These are phyloP conservation scores for Neurospora intermedia DNA, from an alignment of 495 filamentous ascomycete species.

Conservation along the genomic window DNA sequence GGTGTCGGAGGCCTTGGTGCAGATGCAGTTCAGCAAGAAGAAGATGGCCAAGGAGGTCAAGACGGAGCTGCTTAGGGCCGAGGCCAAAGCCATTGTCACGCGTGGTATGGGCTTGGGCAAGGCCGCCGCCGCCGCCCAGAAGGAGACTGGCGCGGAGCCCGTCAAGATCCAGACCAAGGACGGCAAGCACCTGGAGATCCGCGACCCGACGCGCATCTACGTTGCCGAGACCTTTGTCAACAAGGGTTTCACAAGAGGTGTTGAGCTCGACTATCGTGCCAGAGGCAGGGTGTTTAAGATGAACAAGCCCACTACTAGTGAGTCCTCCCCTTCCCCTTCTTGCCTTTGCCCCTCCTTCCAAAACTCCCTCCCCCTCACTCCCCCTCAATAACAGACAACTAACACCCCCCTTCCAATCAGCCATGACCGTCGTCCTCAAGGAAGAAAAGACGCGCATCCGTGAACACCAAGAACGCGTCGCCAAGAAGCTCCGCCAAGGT, in stretches of 20 bases:
- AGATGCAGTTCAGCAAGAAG: conserved; percentile 95
- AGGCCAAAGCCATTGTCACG: conserved; percentile 63
- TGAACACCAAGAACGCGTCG: conserved; percentile 62
- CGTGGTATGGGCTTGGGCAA: conserved; percentile 76
- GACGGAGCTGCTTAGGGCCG: conserved; percentile 64
- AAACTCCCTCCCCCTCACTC: neutral
- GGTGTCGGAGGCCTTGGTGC: conserved; percentile 80
- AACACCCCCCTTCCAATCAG: conserved; percentile 24
- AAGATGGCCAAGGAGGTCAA: conserved; percentile 73
- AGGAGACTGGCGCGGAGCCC: neutral
- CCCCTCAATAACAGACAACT: neutral
- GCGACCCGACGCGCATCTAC: conserved; percentile 67
- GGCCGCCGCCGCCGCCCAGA: neutral
- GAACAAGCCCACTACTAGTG: conserved; percentile 59
- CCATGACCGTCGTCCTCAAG: conserved; percentile 75
- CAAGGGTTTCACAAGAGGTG: conserved; percentile 48
- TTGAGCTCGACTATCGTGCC: conserved; percentile 51
- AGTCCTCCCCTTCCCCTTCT: conserved; percentile 28
- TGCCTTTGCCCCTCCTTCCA: neutral
- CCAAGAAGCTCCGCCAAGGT: conserved; percentile 55
- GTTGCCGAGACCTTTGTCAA: conserved; percentile 87
- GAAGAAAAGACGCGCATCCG: conserved; percentile 84
- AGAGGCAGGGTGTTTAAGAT: conserved; percentile 52
- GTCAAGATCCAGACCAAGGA: conserved; percentile 43
- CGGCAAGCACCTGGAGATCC: conserved; percentile 49